Conservation (phyloP, 495 filamentous ascomycete species). For the Xylaria curta region DNA sequence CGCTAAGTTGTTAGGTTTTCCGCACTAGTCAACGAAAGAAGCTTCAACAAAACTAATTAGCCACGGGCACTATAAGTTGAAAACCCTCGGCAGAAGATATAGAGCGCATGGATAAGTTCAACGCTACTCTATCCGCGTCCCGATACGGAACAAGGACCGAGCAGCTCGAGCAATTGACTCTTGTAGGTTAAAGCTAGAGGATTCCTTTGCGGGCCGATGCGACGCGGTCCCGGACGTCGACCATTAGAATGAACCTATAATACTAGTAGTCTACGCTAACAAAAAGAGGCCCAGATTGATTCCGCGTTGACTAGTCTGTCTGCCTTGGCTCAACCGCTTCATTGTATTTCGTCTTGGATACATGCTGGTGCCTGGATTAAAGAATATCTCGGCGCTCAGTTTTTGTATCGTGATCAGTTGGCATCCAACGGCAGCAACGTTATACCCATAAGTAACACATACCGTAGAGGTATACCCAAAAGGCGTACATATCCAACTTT, state of each 20-base stretch:
- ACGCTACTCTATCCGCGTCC: neutral
- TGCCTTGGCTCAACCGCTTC: neutral
- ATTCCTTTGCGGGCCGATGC: conserved; percentile 12
- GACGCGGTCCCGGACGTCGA: neutral
- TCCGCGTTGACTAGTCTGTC: neutral
- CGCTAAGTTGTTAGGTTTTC: neutral
- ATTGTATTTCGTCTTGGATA: neutral
- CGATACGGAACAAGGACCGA: neutral
- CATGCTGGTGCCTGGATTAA: neutral
- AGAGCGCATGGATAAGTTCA: neutral
- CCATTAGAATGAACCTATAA: neutral
- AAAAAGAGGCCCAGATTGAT: neutral
- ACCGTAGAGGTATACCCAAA: neutral
- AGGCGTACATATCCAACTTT: neutral
- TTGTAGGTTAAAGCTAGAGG: conserved; percentile 1
- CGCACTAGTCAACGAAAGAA: neutral
- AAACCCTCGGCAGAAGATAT: neutral
- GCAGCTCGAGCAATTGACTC: neutral
- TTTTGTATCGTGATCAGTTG: neutral
- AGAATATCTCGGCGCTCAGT: neutral
- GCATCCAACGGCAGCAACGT: neutral
- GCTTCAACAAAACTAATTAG: neutral
- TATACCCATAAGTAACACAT: neutral
- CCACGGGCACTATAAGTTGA: neutral
- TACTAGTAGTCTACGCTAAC: neutral